Percentiles rank a stretch among this genome's conserved stretches.
phyloP scores from a whole-genome alignment of 2,329 filamentous ascomycete species.

The Dothideomycetidae sp. region DNA sequence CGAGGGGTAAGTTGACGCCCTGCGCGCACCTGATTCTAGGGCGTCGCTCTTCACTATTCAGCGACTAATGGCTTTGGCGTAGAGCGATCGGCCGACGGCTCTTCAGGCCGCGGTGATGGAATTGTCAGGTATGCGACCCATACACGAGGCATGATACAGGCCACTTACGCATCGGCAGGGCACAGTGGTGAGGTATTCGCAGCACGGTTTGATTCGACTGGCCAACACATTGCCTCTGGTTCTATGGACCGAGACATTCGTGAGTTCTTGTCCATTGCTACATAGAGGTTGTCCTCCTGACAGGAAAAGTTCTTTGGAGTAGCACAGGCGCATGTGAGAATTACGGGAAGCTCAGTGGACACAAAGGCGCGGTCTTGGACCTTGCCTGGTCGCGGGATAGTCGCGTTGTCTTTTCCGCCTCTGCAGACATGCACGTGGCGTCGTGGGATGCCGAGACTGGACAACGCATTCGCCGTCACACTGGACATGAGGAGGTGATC shows the following conservation, averaged over 20 bases:
- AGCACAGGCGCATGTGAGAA: conserved; percentile 90
- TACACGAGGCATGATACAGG: not conserved
- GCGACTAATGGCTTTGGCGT: conserved; percentile 14
- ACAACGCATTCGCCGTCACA: conserved; percentile 77
- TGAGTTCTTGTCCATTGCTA: conserved; percentile 32
- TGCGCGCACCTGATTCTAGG: not conserved
- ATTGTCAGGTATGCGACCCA: conserved; percentile 48
- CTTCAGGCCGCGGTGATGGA: conserved; percentile 91
- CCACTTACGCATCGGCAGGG: conserved; percentile 27
- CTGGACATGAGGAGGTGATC: conserved; percentile 91
- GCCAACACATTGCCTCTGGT: conserved; percentile 79
- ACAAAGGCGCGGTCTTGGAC: conserved; percentile 82
- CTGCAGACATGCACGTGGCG: conserved; percentile 81
- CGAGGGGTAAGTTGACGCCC: conserved; percentile 43
- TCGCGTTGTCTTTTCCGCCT: conserved; percentile 77
- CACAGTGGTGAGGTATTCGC: conserved; percentile 76
- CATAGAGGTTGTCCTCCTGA: conserved; percentile 4
- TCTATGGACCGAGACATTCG: conserved; percentile 88
- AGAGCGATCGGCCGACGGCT: conserved; percentile 67
- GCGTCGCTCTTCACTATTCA: no score
- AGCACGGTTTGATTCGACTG: conserved; percentile 77
- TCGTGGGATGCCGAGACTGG: conserved; percentile 93
- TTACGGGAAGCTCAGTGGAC: conserved; percentile 75
- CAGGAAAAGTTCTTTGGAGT: conserved; percentile 69
- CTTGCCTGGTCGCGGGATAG: conserved; percentile 96